Base-by-base conservation (phyloP, 2,329 filamentous ascomycete genomes). In the Sporothrix brunneoviolacea region DNA sequence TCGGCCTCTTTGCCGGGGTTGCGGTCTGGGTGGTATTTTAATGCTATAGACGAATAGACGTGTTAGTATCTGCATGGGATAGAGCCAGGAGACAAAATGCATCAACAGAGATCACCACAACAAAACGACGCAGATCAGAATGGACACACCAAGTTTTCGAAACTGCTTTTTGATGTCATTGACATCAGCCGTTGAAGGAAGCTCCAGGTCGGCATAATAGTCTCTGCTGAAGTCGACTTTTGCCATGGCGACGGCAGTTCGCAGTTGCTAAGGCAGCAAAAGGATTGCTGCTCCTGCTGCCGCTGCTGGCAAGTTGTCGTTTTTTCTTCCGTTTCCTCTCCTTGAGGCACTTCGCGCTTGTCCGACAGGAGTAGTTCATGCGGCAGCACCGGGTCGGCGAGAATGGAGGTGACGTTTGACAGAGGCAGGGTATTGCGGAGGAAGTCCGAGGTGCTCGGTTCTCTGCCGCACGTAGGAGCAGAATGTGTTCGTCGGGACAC, bases 21-120 rank as follows among this genome's bases (percentile, higher is more conserved):
- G 53, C 90, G 84, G 65, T 95, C 90, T 8, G 90, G 90, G 62
- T 95, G 90, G 61, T 86, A 94, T 65, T 87, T 86, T 41, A 94
- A 73, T 42, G 89, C 89, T 89, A 10, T 28, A 6, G 24, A 10
- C 19, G 55, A 48, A 22, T 43, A 36, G 41, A 28, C 5, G 15
- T 38, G 27, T 21, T 6, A 19, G 16, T 5, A 35, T 28, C 6
- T 28, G 24, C 10, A 21, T n/a, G 8, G 12, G 36, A 32, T 15
- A 22, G 32, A n/a, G n/a, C n/a, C 8, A 38, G 21, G 10, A 22
- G 12, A 16, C 19, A 24, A 13, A 10, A 19, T 8, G 18, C 6
- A 15, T 3, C 27, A 13, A 32, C 10, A 41, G 30, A 33, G 38
- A 15, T 15, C 4, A 19, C 8, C 9, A 37, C 1, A 22, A 22